phyloP scores from a whole-genome alignment of 169 alveolate species.

The Theileria equi region DNA sequence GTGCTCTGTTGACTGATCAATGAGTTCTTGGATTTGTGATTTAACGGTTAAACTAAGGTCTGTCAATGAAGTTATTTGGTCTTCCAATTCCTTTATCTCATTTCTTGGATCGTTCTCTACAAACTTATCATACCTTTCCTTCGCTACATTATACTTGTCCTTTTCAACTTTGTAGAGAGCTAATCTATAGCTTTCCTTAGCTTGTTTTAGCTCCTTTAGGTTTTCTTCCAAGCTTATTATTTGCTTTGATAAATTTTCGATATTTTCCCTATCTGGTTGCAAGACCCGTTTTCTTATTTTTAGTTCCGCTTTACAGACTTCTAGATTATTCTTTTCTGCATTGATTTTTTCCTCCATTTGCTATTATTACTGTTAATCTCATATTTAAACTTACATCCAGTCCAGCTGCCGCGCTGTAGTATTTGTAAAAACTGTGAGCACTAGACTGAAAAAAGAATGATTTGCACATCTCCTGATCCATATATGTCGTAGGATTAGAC shows the following conservation, averaged over 20 bases:
- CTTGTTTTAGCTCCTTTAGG: conserved; percentile 58
- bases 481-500: conserved; percentile 70
- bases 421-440: conserved; percentile 61
- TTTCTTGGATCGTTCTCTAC: conserved; percentile 56
- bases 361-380: conserved; percentile 24
- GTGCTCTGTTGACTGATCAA: conserved; percentile 23
- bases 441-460: conserved; percentile 66
- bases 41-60: conserved; percentile 29
- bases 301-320: conserved; percentile 61
- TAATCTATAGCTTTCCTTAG: conserved; percentile 62
- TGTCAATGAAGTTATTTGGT: conserved; percentile 15
- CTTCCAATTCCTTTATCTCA: conserved; percentile 50
- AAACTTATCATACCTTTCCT: conserved; percentile 56
- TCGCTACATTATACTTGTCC: conserved; percentile 51
- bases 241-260: conserved; percentile 50
- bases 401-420: conserved; percentile 73
- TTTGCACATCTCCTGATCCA: conserved; percentile 78
- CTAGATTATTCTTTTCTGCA: conserved; percentile 56
- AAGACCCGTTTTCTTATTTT: conserved; percentile 62
- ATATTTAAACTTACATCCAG: conserved; percentile 47
- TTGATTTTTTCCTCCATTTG: conserved; percentile 45
- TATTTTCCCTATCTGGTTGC: conserved; percentile 64
- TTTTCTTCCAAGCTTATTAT: conserved; percentile 56
- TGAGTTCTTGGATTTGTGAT: conserved; percentile 21
- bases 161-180: conserved; percentile 50